Conservation (phyloP, 257 asterid genomes). For the Penstemon newberryi region DNA sequence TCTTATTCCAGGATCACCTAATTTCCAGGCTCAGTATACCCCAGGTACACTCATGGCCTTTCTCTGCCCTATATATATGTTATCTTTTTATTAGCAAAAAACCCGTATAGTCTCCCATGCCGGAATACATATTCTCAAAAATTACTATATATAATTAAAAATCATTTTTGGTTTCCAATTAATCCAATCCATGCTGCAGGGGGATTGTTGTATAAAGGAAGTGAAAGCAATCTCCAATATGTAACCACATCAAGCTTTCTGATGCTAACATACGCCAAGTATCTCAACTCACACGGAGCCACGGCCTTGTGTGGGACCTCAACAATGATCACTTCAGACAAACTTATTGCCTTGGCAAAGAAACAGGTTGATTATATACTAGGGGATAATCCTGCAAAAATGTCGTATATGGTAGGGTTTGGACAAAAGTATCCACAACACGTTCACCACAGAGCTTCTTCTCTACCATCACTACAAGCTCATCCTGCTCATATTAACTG, state of each 20-base stretch:
- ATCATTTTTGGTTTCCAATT: too few relatives aligned
- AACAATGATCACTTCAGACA: constrained; percentile 43
- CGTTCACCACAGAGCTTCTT: constrained; percentile 76
- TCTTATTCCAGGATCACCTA: constrained; percentile 72
- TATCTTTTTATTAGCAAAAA: neutral
- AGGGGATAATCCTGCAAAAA: constrained; percentile 66
- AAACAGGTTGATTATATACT: constrained; percentile 80
- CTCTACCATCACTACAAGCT: constrained; percentile 52
- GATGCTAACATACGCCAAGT: constrained; percentile 63
- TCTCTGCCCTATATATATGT: neutral
- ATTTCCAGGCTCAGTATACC: constrained; percentile 85
- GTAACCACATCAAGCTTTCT: constrained; percentile 81
- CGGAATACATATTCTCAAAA: neutral
- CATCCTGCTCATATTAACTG: constrained; percentile 51
- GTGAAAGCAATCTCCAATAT: constrained; percentile 78
- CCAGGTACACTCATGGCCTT: constrained; percentile 43
- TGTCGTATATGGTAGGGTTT: constrained; percentile 87
- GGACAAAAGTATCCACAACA: constrained; percentile 60
- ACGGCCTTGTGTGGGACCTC: constrained; percentile 53
- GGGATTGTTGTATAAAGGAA: constrained; percentile 58
- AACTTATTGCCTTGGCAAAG: constrained; percentile 50
- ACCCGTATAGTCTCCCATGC: neutral
- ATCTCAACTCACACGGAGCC: constrained; percentile 46
- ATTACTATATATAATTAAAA: neutral
- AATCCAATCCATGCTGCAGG: constrained; percentile 34